Evolutionary conservation across 2,329 filamentous ascomycete genomes (phyloP).

Genomic region (Colletotrichum phormii): DNA sequence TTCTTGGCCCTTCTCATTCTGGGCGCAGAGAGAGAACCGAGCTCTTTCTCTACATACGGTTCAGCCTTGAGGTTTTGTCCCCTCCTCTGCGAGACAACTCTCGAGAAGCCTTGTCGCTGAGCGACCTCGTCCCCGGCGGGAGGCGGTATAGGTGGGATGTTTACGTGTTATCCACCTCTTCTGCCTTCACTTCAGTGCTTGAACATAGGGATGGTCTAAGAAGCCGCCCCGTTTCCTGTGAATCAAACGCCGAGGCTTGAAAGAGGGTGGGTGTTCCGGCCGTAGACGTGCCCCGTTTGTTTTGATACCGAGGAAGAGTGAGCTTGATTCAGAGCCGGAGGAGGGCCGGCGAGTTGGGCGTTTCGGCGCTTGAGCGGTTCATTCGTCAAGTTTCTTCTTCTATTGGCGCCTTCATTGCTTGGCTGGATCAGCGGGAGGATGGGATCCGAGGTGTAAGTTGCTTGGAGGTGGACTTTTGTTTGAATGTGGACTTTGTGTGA

Average conservation of each 20-base stretch:
- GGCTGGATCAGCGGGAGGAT: too few species aligned
- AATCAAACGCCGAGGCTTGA: neutral
- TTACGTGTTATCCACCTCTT: neutral
- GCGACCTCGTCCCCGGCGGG: neutral
- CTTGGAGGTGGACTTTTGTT: neutral
- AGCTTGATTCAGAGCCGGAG: neutral
- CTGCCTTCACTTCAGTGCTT: neutral
- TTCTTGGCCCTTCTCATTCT: neutral
- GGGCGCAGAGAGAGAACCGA: neutral
- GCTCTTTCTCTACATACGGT: neutral
- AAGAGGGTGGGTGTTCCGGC: neutral
- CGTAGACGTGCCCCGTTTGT: neutral
- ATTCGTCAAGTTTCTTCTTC: too few species aligned
- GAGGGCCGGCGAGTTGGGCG: neutral
- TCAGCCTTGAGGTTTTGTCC: neutral
- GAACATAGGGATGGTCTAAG: neutral
- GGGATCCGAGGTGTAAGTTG: too few species aligned
- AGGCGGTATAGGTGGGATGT: neutral
- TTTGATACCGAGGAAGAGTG: neutral
- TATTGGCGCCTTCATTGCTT: too few species aligned
- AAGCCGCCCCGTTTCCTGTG: neutral
- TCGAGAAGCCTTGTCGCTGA: neutral
- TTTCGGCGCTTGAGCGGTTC: neutral
- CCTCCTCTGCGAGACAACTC: neutral
- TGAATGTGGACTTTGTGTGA: neutral